A percentile compares a stretch with the other conserved stretches of the same genome.
Evolutionary conservation across 176 grass and related monocot genomes (phyloP).

Genomic region (Pontederia crassipes): DNA sequence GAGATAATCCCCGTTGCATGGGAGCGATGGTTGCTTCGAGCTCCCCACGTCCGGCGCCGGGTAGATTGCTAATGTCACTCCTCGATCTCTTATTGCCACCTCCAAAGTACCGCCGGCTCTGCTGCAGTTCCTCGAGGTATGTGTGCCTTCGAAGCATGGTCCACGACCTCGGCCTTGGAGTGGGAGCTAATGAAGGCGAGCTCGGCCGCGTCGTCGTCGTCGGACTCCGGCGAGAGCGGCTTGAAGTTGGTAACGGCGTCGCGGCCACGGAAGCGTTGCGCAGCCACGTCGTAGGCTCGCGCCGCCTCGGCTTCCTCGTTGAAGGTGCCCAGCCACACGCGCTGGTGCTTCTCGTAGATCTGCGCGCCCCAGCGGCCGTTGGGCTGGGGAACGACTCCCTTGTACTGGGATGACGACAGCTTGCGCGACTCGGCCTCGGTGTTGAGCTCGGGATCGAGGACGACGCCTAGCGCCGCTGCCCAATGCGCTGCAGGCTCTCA

Average conservation of each 20-base stretch:
- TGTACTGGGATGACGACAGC: constrained; percentile 3
- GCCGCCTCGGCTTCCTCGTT: not conserved
- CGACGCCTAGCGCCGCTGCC: not conserved
- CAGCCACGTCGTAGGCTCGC: constrained; percentile 4
- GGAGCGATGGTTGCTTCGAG: not conserved
- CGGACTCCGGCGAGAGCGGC: not conserved
- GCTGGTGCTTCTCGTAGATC: constrained; percentile 12
- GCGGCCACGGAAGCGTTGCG: constrained; percentile 6
- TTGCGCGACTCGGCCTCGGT: not conserved
- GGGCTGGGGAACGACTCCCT: constrained; percentile 3
- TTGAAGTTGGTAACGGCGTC: constrained; percentile 8
- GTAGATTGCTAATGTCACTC: no score
- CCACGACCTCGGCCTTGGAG: constrained; percentile 9
- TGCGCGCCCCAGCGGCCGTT: constrained; percentile 12
- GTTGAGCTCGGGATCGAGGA: not conserved
- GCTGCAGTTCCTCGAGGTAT: constrained; percentile 3
- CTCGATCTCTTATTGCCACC: no score
- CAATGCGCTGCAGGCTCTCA: not conserved
- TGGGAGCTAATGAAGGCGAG: not conserved
- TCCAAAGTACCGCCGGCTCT: not conserved
- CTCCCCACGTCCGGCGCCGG: not conserved
- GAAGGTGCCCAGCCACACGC: constrained; percentile 14
- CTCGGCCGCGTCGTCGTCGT: not conserved
- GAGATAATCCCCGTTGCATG: not conserved
- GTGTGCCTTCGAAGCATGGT: constrained; percentile 11